Conservation (phyloP, 2,329 filamentous ascomycete species). For the Metarhizium album region DNA sequence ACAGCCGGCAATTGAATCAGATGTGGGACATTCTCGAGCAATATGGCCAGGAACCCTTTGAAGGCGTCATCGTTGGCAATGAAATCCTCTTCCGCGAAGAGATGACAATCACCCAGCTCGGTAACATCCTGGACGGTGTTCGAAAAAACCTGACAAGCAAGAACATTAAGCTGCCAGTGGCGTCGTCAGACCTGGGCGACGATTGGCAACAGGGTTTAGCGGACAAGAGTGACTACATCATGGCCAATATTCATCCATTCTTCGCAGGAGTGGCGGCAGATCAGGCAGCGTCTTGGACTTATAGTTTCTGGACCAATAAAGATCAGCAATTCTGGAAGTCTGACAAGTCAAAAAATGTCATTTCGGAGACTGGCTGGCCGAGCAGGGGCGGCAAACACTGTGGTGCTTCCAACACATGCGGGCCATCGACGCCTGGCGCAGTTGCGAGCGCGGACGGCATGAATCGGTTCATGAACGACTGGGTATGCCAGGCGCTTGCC, state of each 20-base stretch:
- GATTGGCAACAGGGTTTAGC: slow-evolving; percentile 70
- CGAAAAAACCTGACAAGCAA: slow-evolving; percentile 59
- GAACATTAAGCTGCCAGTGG: slow-evolving; percentile 62
- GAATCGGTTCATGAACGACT: slow-evolving; percentile 78
- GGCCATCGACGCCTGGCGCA: slow-evolving; percentile 39
- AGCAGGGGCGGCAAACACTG: slow-evolving; percentile 71
- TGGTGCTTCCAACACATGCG: slow-evolving; percentile 44
- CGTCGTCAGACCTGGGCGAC: slow-evolving; percentile 80
- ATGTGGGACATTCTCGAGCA: slow-evolving; percentile 75
- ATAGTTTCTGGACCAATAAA: slow-evolving; percentile 64
- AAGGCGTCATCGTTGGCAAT: slow-evolving; percentile 73
- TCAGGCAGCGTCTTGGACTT: slow-evolving; percentile 70
- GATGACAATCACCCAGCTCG: slow-evolving; percentile 54
- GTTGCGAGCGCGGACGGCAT: slow-evolving; percentile 71
- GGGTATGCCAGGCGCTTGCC: slow-evolving; percentile 68
- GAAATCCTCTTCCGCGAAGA: slow-evolving; percentile 69
- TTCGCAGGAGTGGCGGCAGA: slow-evolving; percentile 68
- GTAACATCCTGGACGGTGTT: slow-evolving; percentile 54
- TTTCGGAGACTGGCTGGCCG: slow-evolving; percentile 90
- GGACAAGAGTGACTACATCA: slow-evolving; percentile 67
- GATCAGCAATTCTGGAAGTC: slow-evolving; percentile 55
- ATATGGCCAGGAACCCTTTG: slow-evolving; percentile 60
- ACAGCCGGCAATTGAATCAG: slow-evolving; percentile 66
- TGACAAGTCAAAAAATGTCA: slow-evolving; percentile 59
- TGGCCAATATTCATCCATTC: slow-evolving; percentile 96